Base-by-base conservation (phyloP, 192 early-diverging fungal species). In the Coemansia sp. region DNA sequence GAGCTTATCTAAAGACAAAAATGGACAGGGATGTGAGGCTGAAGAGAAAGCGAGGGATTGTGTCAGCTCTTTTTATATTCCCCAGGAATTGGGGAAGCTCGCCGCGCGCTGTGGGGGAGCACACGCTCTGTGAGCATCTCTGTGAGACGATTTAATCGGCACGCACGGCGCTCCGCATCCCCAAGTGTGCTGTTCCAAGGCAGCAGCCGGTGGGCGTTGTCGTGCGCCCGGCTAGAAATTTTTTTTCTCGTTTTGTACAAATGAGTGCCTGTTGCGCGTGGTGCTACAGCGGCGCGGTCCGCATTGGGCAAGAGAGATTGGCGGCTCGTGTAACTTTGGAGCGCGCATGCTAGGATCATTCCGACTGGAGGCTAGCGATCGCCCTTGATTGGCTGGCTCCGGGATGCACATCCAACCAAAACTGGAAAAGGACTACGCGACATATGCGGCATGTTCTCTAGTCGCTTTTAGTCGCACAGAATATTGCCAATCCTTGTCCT, bases 191-290 rank as follows among this genome's bases (percentile, higher is more conserved):
- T 11, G 52, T 26, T 55, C 52, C 14, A 31, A 55, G 52, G 33
- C 16, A 31, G 14, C 25, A 14, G 13, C 13, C 1, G 12, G n/a
- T n/a, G 8, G 52, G 52, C 14, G 52, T 8, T 13, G 52, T 55
- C 52, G 52, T 55, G 52, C 52, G 52, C 39, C 39, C 48, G 48
- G 48, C 52, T 55, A 31, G 26, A 33, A 55, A 55, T 9, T 9
- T 2, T 2, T 2, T 43, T 20, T 33, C 28, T n/a, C 31, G 4
- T 55, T 31, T 14, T 3, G 31, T 3, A 21, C 11, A 31, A 28
- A n/a, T 31, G 6, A 55, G 52, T 55, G 28, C 48, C 26, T 55
- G 52, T 55, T 55, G 52, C 52, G 52, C 52, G 52, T 55, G 52
- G 52, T 55, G 25, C 52, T 14, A 55, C 52, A 55, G 16, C 52